phyloP scores from a whole-genome alignment of 192 early-diverging fungal genomes.

The Rhizophagus sp. region DNA sequence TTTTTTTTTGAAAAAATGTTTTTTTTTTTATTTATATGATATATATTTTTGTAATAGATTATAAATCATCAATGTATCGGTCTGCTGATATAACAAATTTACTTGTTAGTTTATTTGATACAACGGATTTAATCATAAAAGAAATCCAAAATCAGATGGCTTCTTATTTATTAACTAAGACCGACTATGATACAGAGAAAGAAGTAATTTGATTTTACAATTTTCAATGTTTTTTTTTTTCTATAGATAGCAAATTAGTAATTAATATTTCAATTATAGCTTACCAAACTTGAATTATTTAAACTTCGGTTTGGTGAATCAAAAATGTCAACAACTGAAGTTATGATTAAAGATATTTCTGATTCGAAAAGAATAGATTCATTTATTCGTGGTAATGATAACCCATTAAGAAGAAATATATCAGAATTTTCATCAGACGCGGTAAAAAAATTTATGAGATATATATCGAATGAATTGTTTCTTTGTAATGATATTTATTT shows the following conservation, averaged over 20 bases:
- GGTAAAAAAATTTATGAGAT: neutral
- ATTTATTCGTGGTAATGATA: neutral
- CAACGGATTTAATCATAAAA: constrained; percentile 64
- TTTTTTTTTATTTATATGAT: neutral
- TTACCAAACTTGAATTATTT: constrained; percentile 70
- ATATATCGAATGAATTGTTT: too few relatives aligned
- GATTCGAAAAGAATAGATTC: constrained; percentile 67
- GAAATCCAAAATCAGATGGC: constrained; percentile 70
- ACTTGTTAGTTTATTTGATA: constrained; percentile 71
- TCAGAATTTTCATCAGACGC: neutral
- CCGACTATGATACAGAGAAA: constrained; percentile 52
- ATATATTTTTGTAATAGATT: constrained; percentile 5
- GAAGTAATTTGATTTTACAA: constrained; percentile 44
- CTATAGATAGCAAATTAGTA: neutral
- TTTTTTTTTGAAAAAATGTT: neutral
- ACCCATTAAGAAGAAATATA: neutral
- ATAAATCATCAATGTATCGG: constrained; percentile 33
- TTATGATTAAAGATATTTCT: constrained; percentile 80
- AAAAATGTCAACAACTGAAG: constrained; percentile 67
- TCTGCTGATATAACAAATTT: constrained; percentile 66
- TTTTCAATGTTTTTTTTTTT: neutral
- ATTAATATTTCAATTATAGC: constrained; percentile 32
- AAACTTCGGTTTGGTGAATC: constrained; percentile 70
- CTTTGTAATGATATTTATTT: neutral
- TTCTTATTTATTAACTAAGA: constrained; percentile 45